A percentile compares a stretch with the other conserved stretches of the same genome.
These are phyloP conservation scores for Diaporthe capsici DNA, from an alignment of 2,329 filamentous ascomycete species.

Conservation along the genomic window DNA sequence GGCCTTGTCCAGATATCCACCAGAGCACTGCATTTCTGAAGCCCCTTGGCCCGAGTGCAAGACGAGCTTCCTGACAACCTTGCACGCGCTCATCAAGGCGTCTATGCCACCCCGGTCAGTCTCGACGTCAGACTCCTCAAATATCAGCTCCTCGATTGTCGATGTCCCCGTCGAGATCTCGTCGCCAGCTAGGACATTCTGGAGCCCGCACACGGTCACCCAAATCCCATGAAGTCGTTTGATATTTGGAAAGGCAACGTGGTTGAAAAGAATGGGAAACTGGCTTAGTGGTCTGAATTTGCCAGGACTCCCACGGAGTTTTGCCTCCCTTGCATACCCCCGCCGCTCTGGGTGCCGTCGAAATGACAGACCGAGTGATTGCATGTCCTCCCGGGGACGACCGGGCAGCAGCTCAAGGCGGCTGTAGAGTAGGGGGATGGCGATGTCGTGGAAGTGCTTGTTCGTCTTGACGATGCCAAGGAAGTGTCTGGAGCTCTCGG, in stretches of 20 bases:
- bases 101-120: neutral
- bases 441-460: neutral
- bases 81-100: slow-evolving; percentile 4
- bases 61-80: slow-evolving; percentile 14
- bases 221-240: neutral
- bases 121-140: slow-evolving; percentile 1
- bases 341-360: slow-evolving; percentile 9
- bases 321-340: slow-evolving; percentile 7
- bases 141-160: slow-evolving; percentile 11
- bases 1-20: neutral
- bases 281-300: neutral
- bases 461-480: neutral
- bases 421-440: slow-evolving; percentile 7
- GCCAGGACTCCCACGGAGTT: neutral
- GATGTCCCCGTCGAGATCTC: neutral
- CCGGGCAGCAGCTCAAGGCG: slow-evolving; percentile 1
- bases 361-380: slow-evolving; percentile 17
- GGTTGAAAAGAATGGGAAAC: neutral
- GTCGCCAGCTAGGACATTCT: neutral
- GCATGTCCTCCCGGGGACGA: slow-evolving; percentile 12
- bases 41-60: neutral
- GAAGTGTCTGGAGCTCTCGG: neutral
- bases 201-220: neutral
- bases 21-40: neutral
- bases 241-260: slow-evolving; percentile 3